Base-by-base conservation (phyloP, 768 basidiomycete species). In the Leccinum variicolor region DNA sequence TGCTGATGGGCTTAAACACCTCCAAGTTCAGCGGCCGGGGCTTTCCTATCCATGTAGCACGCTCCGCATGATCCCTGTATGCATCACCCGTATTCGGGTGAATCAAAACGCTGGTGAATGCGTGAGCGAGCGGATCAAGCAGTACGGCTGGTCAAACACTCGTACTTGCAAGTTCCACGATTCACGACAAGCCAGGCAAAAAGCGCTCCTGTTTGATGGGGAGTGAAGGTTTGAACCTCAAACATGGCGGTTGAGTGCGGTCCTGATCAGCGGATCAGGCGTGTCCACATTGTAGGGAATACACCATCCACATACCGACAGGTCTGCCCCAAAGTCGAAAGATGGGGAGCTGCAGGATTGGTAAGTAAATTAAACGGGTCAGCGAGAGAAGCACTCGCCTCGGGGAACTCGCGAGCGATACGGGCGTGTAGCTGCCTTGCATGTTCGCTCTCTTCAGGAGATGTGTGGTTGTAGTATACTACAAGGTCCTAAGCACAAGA, bases 201-300 rank as follows among this genome's bases (percentile, higher is more conserved):
- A 13, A 90, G 70, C 2, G 84, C 79, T 0, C 88, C 87, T 1
- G 84, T 87, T 65, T 89, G 82, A 62, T 84, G 84, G 9, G 87
- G 87, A 29, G 64, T 82, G 69, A 84, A 83, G 1, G 81, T 83
- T 66, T 89, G 83, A 57, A 88, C 79, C 66, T 89, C 81, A 64
- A 89, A 89, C 86, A 88, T 88, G 7, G 84, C 79, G 9, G 81
- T 82, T 0, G 87, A 84, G 62, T 89, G 88, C 0, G 86, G 88
- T 76, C 86, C 87, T 71, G 59, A 21, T 31, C 14, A 6, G 7
- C 7, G 45, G 10, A 48, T 60, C 17, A 66, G n/a, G 8, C 3
- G 3, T 13, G 34, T 41, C 8, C 28, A 45, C 21, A 13, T 14
- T 29, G 14, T 5, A 8, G 19, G 0, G 28, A n/a, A 45, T 11